Evolutionary conservation across 2,329 filamentous ascomycete species (phyloP).

Genomic region (Aspergillus cejpii): DNA sequence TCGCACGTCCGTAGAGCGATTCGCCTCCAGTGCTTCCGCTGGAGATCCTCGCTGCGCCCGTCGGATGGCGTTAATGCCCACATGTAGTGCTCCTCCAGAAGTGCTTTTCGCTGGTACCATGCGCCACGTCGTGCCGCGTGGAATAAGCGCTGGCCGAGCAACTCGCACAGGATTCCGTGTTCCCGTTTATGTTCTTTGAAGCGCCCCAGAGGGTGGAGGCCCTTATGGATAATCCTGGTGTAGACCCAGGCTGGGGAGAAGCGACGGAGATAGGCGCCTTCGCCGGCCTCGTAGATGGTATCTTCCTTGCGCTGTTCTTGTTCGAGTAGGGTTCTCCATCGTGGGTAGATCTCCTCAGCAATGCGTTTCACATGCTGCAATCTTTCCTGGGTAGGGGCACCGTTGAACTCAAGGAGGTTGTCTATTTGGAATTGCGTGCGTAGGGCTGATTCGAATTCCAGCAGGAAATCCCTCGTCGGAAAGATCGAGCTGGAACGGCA

Average conservation of each 20-base stretch:
- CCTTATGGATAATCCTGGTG: constrained; percentile 87
- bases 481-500: constrained; percentile 89
- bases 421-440: constrained; percentile 77
- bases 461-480: constrained; percentile 60
- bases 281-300: constrained; percentile 68
- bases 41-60: constrained; percentile 49
- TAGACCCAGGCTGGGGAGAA: constrained; percentile 92
- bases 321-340: constrained; percentile 67
- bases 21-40: constrained; percentile 77
- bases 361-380: constrained; percentile 63
- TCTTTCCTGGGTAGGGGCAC: constrained; percentile 58
- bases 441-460: constrained; percentile 86
- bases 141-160: constrained; percentile 75
- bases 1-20: constrained; percentile 76
- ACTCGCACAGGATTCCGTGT: constrained; percentile 63
- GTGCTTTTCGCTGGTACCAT: constrained; percentile 93
- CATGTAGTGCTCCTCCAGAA: constrained; percentile 96
- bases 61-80: constrained; percentile 50
- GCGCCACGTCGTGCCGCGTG: constrained; percentile 75
- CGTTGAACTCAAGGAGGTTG: constrained; percentile 70
- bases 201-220: constrained; percentile 67
- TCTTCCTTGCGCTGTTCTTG: constrained; percentile 76
- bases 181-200: constrained; percentile 75
- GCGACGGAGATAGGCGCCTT: constrained; percentile 80
- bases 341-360: constrained; percentile 67